These are phyloP conservation scores for Lentinula novae-zelandiae DNA, from an alignment of 1,284 basidiomycete species.

Conservation along the genomic window DNA sequence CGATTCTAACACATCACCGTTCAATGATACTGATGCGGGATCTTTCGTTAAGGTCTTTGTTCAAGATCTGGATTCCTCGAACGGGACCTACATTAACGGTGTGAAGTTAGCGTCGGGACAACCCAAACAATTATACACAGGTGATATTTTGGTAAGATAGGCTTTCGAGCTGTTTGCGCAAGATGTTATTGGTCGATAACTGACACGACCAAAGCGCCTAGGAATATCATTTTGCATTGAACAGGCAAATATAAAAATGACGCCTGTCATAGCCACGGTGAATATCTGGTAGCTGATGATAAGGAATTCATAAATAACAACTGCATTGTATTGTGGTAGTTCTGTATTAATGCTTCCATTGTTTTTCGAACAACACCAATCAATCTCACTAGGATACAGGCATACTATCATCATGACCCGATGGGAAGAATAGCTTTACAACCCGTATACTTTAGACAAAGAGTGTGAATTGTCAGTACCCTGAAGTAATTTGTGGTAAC, in stretches of 20 bases:
- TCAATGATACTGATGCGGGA: too few relatives aligned
- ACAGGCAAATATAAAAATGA: background rate
- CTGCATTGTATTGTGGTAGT: background rate
- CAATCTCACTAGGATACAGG: too few relatives aligned
- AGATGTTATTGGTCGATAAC: background rate
- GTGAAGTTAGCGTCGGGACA: background rate
- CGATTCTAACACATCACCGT: background rate
- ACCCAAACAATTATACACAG: background rate
- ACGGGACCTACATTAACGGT: constrained; percentile 6
- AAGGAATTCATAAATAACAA: background rate
- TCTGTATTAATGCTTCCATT: background rate
- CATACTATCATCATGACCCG: too few relatives aligned
- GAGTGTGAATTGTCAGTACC: too few relatives aligned
- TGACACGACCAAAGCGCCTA: background rate
- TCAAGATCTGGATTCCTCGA: constrained; percentile 1
- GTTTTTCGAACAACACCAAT: too few relatives aligned
- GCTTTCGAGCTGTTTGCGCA: background rate
- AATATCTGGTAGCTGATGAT: background rate
- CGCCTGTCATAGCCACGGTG: background rate
- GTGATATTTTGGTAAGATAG: constrained; percentile 2
- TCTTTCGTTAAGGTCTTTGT: background rate
- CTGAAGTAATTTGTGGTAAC: too few relatives aligned
- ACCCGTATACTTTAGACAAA: too few relatives aligned
- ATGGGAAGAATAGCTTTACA: too few relatives aligned
- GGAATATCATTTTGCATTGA: background rate